These are phyloP conservation scores for Xenoacremonium recifei DNA, from an alignment of 2,329 filamentous ascomycete species.

Conservation along the genomic window DNA sequence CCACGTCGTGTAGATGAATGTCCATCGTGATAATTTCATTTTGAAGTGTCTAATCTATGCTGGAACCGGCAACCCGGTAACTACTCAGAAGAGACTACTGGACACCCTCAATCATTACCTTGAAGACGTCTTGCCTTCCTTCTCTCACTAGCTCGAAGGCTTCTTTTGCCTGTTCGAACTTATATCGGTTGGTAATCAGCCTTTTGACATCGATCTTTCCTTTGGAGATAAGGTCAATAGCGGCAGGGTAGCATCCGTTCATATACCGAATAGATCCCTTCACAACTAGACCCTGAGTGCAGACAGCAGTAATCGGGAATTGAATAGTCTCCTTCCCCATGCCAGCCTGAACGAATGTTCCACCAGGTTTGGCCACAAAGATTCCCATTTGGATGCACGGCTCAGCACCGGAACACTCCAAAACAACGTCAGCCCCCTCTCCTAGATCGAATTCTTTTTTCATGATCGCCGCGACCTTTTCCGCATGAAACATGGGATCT, in stretches of 20 bases:
- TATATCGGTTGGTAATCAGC: constrained; percentile 36
- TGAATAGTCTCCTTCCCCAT: constrained; percentile 50
- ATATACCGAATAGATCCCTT: constrained; percentile 52
- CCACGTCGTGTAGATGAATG: no score
- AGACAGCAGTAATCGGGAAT: constrained; percentile 50
- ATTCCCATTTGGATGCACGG: constrained; percentile 48
- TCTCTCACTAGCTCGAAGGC: constrained; percentile 37
- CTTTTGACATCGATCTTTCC: constrained; percentile 40
- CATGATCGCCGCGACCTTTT: no score
- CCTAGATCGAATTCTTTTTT: constrained; percentile 15
- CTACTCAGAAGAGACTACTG: no score
- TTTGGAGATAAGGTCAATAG: constrained; percentile 48
- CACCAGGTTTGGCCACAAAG: constrained; percentile 42
- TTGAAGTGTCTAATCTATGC: no score
- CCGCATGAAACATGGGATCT: no score
- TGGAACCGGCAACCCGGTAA: no score
- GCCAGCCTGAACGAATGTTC: constrained; percentile 50
- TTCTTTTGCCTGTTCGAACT: constrained; percentile 43
- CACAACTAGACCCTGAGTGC: constrained; percentile 45
- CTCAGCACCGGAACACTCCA: constrained; percentile 47
- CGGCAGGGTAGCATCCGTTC: constrained; percentile 47
- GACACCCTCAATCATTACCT: constrained; percentile 20
- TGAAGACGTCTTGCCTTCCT: constrained; percentile 18
- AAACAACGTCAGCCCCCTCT: constrained; percentile 46
- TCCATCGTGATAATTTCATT: no score